Conservation (phyloP, 805 yeast species). For the Candida morakotiae region DNA sequence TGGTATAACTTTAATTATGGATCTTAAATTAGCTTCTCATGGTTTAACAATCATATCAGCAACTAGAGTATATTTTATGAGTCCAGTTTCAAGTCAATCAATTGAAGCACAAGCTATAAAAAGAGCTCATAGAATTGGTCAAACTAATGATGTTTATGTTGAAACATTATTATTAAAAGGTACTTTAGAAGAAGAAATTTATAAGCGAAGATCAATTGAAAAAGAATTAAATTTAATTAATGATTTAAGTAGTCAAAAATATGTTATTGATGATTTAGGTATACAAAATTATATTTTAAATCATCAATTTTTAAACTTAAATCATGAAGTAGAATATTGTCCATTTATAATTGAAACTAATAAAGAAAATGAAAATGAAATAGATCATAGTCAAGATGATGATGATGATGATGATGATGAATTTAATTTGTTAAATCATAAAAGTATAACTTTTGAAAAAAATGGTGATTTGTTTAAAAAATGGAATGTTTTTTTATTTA, state of each 20-base stretch:
- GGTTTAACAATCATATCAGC: constrained; percentile 68
- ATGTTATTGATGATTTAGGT: constrained; percentile 55
- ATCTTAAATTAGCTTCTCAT: constrained; percentile 61
- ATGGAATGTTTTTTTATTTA: constrained; percentile 31
- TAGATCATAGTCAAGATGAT: background rate
- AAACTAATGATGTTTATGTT: constrained; percentile 57
- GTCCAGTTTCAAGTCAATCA: constrained; percentile 67
- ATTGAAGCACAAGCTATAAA: constrained; percentile 75
- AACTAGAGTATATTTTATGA: constrained; percentile 64
- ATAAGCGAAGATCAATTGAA: constrained; percentile 30
- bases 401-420: background rate
- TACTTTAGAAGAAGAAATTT: constrained; percentile 69
- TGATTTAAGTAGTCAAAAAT: constrained; percentile 23
- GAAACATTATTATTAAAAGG: constrained; percentile 61
- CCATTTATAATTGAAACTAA: constrained; percentile 23
- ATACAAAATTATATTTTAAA: constrained; percentile 53
- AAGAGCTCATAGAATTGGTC: constrained; percentile 76
- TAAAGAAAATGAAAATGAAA: constrained; percentile 4
- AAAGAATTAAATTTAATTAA: constrained; percentile 8
- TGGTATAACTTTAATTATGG: constrained; percentile 62
- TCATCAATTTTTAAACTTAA: constrained; percentile 41
- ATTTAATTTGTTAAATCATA: constrained; percentile 1
- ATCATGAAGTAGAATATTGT: constrained; percentile 30
- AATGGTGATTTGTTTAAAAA: background rate
- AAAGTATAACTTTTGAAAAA: background rate